phyloP scores from a whole-genome alignment of 169 alveolate species.

The Cyclospora cayetanensis region DNA sequence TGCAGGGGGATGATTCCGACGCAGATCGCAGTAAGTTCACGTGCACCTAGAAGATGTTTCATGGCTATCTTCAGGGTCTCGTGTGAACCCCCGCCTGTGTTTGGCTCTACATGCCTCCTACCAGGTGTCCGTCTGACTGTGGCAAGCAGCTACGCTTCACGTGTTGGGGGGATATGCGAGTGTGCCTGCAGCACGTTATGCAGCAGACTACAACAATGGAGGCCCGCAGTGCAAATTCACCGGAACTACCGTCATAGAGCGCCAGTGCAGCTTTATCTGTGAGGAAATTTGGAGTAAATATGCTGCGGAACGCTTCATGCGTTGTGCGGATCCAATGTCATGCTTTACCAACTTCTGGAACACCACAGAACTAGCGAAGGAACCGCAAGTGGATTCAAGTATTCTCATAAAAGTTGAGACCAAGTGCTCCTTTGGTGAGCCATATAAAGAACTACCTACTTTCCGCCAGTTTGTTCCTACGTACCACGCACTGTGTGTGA shows the following conservation, averaged over 20 bases:
- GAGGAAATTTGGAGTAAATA: neutral
- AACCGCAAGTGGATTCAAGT: neutral
- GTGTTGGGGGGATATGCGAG: no score
- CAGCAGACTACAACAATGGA: conserved; percentile 12
- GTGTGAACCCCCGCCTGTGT: no score
- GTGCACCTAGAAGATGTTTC: no score
- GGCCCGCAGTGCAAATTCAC: conserved; percentile 18
- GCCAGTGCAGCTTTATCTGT: conserved; percentile 53
- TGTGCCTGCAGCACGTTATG: conserved; percentile 38
- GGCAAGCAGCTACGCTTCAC: no score
- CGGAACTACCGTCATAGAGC: neutral
- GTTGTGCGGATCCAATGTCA: neutral
- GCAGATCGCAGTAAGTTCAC: neutral
- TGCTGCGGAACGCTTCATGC: neutral
- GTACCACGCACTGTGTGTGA: no score
- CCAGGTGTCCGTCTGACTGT: no score
- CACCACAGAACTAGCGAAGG: neutral
- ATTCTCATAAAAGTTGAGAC: neutral
- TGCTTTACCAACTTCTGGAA: conserved; percentile 40
- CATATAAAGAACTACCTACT: no score
- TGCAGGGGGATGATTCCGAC: neutral
- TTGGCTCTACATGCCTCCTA: no score
- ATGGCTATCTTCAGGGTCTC: no score
- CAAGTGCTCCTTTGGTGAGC: conserved; percentile 32
- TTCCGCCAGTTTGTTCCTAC: no score